These are phyloP conservation scores for Platanus orientalis DNA, from an alignment of 164 flowering plant species.

Conservation along the genomic window DNA sequence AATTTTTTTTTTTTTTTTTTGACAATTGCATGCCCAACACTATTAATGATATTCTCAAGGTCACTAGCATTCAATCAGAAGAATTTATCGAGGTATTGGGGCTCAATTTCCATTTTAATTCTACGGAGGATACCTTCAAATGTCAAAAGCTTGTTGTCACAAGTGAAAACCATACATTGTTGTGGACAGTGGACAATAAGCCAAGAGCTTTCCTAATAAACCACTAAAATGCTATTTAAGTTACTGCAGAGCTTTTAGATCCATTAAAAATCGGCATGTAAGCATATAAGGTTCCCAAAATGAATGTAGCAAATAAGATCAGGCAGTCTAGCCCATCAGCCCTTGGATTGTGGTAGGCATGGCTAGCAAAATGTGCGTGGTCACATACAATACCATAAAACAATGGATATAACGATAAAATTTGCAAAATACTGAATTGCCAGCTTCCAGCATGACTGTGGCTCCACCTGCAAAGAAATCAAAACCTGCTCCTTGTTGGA, in stretches of 20 bases:
- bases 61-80: neutral
- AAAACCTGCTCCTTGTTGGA: constrained; percentile 71
- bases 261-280: neutral
- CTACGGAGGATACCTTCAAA: neutral
- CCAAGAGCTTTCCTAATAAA: neutral
- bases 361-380: constrained; percentile 59
- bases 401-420: constrained; percentile 62
- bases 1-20: too few relatives aligned
- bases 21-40: neutral
- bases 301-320: neutral
- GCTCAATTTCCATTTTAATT: neutral
- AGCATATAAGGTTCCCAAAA: neutral
- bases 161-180: neutral
- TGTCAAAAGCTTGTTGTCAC: neutral
- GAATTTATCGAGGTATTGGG: too few relatives aligned
- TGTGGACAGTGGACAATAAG: neutral
- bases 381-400: constrained; percentile 63
- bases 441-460: constrained; percentile 73
- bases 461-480: constrained; percentile 75
- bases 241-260: neutral
- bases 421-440: constrained; percentile 77
- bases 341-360: constrained; percentile 70
- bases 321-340: constrained; percentile 70
- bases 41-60: neutral
- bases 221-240: constrained; percentile 1